These are phyloP conservation scores for Heliamphora exappendiculata DNA, from an alignment of 148 eudicot genomes.

Conservation along the genomic window DNA sequence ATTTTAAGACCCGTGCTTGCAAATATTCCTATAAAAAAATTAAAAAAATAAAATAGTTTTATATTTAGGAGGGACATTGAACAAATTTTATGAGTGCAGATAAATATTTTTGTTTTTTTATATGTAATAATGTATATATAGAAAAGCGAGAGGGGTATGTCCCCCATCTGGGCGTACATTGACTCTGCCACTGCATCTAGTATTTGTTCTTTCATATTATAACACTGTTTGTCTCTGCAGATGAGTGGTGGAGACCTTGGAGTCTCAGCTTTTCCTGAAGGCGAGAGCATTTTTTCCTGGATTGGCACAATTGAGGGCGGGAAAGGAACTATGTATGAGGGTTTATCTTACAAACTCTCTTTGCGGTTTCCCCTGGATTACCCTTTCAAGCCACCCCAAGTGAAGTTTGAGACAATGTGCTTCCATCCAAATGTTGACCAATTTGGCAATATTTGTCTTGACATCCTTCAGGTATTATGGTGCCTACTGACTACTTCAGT, in stretches of 20 bases:
- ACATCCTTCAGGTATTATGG: constrained; percentile 52
- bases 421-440: constrained; percentile 67
- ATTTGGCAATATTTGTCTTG: constrained; percentile 53
- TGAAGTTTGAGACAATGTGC: constrained; percentile 60
- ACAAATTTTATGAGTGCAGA: no score
- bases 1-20: no score
- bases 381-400: constrained; percentile 61
- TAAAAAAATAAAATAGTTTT: no score
- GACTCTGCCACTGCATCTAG: no score
- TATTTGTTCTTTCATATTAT: neutral
- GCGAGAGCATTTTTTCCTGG: constrained; percentile 54
- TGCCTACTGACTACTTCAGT: neutral
- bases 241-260: constrained; percentile 52
- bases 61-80: no score
- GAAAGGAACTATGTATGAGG: constrained; percentile 50
- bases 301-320: constrained; percentile 58
- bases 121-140: no score
- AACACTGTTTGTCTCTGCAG: constrained; percentile 19
- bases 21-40: no score
- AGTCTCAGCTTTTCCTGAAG: constrained; percentile 68
- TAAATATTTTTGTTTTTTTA: no score
- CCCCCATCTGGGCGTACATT: no score
- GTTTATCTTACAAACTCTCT: constrained; percentile 53
- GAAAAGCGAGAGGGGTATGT: no score
- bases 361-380: constrained; percentile 43